Evolutionary conservation across 805 yeast species (phyloP).

Genomic region (Yarrowia yakushimensis): DNA sequence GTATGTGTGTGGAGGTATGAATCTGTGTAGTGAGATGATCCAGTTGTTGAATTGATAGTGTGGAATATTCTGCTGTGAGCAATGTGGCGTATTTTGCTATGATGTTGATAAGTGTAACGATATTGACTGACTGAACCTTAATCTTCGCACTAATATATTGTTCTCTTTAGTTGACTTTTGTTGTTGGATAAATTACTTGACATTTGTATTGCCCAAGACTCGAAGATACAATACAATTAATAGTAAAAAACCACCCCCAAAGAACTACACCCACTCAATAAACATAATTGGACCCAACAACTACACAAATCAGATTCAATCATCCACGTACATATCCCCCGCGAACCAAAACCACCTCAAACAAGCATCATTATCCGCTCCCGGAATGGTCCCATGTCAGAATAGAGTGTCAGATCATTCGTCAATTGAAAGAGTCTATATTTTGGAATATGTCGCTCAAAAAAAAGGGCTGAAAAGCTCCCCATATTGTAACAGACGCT

Average conservation of each 20-base stretch:
- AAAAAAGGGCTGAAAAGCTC: too few relatives aligned
- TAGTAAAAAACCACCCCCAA: too few relatives aligned
- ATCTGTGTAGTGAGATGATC: background rate
- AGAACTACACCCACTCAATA: too few relatives aligned
- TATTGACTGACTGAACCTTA: background rate
- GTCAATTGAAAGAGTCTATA: background rate
- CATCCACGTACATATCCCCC: background rate
- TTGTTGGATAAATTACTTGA: too few relatives aligned
- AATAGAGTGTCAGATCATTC: background rate
- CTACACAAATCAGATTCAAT: too few relatives aligned
- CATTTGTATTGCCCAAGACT: too few relatives aligned
- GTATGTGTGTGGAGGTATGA: background rate
- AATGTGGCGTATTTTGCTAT: background rate
- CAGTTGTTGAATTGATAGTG: too few relatives aligned
- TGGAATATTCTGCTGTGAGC: background rate
- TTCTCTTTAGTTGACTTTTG: background rate
- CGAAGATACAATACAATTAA: too few relatives aligned
- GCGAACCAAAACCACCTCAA: background rate
- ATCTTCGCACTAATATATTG: background rate
- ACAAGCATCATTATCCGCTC: background rate
- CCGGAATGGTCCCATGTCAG: background rate
- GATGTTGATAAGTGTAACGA: background rate
- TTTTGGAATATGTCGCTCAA: too few relatives aligned
- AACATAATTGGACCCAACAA: too few relatives aligned
- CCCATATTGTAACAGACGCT: too few relatives aligned